These are phyloP conservation scores for Phytophthora pistaciae DNA, from an alignment of 352 stramenopile species.

Conservation along the genomic window DNA sequence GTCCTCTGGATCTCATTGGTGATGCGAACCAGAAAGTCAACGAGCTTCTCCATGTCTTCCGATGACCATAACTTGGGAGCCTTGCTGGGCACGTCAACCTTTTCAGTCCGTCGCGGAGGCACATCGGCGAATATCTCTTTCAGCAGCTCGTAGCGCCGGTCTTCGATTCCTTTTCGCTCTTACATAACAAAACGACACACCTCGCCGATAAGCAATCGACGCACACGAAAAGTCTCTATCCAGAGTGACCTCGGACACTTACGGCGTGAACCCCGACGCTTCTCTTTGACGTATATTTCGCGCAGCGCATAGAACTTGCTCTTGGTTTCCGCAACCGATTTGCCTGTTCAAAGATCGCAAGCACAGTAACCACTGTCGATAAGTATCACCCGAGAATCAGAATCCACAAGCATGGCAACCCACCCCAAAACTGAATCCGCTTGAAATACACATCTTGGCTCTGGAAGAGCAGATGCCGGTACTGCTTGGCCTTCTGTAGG, in stretches of 20 bases:
- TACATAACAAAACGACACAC: constrained; percentile 3
- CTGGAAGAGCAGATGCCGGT: constrained; percentile 48
- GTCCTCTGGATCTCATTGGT: constrained; percentile 66
- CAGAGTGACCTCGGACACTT: constrained; percentile 5
- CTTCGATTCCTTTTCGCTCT: constrained; percentile 35
- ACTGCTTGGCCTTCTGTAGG: constrained; percentile 68
- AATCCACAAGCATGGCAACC: background rate
- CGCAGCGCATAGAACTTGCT: constrained; percentile 81
- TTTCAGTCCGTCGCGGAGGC: constrained; percentile 34
- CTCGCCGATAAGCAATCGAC: background rate
- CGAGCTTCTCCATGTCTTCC: constrained; percentile 59
- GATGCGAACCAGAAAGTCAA: constrained; percentile 68
- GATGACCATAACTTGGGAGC: constrained; percentile 63
- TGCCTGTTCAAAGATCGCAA: constrained; percentile 38
- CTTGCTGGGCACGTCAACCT: constrained; percentile 36
- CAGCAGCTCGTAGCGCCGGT: constrained; percentile 49
- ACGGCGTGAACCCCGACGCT: constrained; percentile 28
- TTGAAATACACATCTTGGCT: constrained; percentile 71
- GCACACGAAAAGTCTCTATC: background rate
- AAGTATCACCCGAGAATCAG: background rate
- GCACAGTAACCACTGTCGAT: background rate
- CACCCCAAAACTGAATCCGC: constrained; percentile 73
- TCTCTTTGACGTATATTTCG: constrained; percentile 69
- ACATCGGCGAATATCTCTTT: constrained; percentile 63
- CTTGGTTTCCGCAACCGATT: constrained; percentile 65